Evolutionary conservation across 1,284 basidiomycete species (phyloP), one percentile per base, ranked within the genome.

Genomic region (Agaricales sp.): DNA sequence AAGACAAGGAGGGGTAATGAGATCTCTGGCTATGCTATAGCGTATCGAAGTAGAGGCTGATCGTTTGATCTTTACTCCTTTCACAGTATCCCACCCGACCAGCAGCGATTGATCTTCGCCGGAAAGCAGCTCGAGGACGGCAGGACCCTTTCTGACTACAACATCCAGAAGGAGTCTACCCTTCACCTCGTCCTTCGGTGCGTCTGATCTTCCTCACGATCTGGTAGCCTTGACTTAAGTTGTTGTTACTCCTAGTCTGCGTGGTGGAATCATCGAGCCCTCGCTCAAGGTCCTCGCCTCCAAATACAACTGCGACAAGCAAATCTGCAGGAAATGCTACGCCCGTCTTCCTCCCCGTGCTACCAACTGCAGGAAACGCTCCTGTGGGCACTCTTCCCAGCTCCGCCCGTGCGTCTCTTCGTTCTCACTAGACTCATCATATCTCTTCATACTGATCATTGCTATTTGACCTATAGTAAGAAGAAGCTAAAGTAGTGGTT

Each of bases 311-410:
- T 93, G 91, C 68, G 91, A 93, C 71, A 93, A 94, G 78, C 88
- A 93, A 67, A 96, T 98, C 64, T 99, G 95, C 83, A 93, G 95
- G 71, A 98, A 98, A 74, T 98, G 96, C 79, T 99, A 99, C 73
- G 95, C 95, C 50, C 95, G 96, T 65, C 93, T 98, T 60, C 94
- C 95, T 59, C 94, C 93, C 51, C 92, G 95, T 73, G 95, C 95
- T 44, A 97, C 93, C 76, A 98, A 98, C 83, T 99, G 95, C 84
- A 81, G 93, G 66, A 95, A 96, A 77, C 75, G 87, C 56, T 75
- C 78, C 59, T 94, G 91, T 64, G 92, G 92, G 37, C 93, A 94
- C 74, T 92, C 91, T 52, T 89, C 87, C 54, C 92, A 96, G 68
- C 90, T 96, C 74, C 88, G 93, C 70, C 92, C 93, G 87, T 91